phyloP scores from a whole-genome alignment of 2,329 filamentous ascomycete genomes.

The Sporothrix protearum region DNA sequence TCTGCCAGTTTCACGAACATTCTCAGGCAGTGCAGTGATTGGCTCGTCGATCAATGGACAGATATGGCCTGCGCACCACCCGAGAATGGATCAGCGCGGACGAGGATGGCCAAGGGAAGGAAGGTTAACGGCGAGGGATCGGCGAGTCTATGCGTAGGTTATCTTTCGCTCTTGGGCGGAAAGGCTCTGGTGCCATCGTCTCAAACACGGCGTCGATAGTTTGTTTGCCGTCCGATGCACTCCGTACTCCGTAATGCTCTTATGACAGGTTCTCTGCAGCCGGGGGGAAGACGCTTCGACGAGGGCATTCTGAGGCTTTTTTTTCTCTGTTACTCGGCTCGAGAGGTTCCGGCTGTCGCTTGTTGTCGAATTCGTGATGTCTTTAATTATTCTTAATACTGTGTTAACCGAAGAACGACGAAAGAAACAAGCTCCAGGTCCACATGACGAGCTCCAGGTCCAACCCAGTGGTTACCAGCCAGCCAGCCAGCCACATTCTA shows the following conservation, averaged over 20 bases:
- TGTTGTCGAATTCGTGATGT: not conserved
- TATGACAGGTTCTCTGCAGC: too few species aligned
- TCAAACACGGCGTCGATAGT: not conserved
- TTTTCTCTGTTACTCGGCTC: not conserved
- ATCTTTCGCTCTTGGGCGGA: not conserved
- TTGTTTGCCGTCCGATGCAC: not conserved
- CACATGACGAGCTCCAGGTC: too few species aligned
- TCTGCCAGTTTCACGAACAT: not conserved
- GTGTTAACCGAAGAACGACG: not conserved
- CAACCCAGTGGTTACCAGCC: not conserved
- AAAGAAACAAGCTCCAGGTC: not conserved
- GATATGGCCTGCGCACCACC: not conserved
- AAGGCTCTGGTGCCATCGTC: not conserved
- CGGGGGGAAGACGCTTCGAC: too few species aligned
- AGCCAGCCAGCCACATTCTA: not conserved
- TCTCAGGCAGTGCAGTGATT: not conserved
- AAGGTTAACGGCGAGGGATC: not conserved
- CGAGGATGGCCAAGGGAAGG: not conserved
- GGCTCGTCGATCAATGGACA: not conserved
- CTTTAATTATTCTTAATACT: too few species aligned
- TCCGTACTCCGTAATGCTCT: too few species aligned
- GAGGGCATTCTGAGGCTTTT: too few species aligned
- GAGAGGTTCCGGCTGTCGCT: not conserved
- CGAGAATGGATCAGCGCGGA: constrained; percentile 19
- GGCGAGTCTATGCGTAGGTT: not conserved